Conservation (phyloP, 148 eudicot species). For the Gaultheria prostrata region DNA sequence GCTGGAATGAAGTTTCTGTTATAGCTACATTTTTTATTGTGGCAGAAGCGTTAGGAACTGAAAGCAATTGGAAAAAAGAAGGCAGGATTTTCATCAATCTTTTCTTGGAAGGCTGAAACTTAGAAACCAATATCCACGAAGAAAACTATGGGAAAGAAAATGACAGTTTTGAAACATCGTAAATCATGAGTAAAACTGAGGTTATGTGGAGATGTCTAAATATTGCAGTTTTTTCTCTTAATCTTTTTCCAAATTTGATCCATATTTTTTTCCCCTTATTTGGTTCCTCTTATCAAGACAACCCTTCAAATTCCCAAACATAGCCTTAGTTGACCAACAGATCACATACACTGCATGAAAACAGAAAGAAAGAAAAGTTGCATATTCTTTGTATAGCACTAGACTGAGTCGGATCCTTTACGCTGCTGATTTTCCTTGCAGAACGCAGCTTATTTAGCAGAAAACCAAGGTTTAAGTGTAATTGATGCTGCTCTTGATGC, state of each 20-base stretch:
- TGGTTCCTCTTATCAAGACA: too few relatives aligned
- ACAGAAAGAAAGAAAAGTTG: background rate
- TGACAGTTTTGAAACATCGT: background rate
- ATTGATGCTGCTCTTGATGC: conserved; percentile 59
- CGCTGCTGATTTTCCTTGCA: conserved; percentile 18
- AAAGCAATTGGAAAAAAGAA: background rate
- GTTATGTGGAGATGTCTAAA: too few relatives aligned
- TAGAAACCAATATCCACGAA: too few relatives aligned
- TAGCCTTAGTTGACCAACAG: background rate
- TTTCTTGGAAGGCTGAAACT: too few relatives aligned
- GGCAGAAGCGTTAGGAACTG: background rate
- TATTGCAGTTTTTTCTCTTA: too few relatives aligned
- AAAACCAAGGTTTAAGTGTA: conserved; percentile 48
- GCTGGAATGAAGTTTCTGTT: background rate
- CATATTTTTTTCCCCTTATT: too few relatives aligned
- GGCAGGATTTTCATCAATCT: too few relatives aligned
- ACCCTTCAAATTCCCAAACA: background rate
- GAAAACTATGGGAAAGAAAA: too few relatives aligned
- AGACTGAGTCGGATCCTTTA: background rate
- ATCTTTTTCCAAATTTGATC: too few relatives aligned
- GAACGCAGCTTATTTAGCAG: conserved; percentile 82
- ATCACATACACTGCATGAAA: background rate
- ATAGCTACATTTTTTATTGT: background rate
- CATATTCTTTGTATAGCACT: background rate
- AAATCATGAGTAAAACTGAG: background rate